Evolutionary conservation across 2,329 filamentous ascomycete species (phyloP).

Genomic region (Coniochaeta ligniaria): DNA sequence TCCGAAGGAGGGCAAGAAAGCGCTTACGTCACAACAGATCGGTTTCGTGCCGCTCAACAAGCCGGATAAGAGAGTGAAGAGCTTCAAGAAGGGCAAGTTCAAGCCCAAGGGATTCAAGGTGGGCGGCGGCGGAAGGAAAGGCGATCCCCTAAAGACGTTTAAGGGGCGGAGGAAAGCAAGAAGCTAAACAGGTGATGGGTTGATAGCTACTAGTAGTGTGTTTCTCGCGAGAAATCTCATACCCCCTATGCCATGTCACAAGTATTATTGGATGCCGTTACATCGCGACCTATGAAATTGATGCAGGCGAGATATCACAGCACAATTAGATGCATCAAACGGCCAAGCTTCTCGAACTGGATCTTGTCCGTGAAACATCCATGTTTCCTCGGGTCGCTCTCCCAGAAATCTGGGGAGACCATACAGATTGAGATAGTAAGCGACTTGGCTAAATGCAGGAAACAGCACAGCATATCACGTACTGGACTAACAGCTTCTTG

Average conservation of each 20-base stretch:
- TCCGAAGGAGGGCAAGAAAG: slow-evolving; percentile 67
- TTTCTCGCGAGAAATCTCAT: background rate
- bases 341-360: background rate
- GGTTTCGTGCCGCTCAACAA: slow-evolving; percentile 69
- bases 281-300: background rate
- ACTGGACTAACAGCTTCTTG: background rate
- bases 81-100: slow-evolving; percentile 18
- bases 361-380: background rate
- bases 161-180: background rate
- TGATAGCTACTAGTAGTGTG: background rate
- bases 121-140: slow-evolving; percentile 1
- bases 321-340: background rate
- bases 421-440: background rate
- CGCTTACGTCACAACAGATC: slow-evolving; percentile 55
- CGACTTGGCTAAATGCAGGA: background rate
- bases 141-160: background rate
- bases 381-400: background rate
- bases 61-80: slow-evolving; percentile 39
- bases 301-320: background rate
- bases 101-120: slow-evolving; percentile 8
- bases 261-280: background rate
- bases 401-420: background rate
- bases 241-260: background rate
- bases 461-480: background rate
- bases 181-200: background rate